phyloP scores from a whole-genome alignment of 2,329 filamentous ascomycete species.

The Pyrenochaeta sp. region DNA sequence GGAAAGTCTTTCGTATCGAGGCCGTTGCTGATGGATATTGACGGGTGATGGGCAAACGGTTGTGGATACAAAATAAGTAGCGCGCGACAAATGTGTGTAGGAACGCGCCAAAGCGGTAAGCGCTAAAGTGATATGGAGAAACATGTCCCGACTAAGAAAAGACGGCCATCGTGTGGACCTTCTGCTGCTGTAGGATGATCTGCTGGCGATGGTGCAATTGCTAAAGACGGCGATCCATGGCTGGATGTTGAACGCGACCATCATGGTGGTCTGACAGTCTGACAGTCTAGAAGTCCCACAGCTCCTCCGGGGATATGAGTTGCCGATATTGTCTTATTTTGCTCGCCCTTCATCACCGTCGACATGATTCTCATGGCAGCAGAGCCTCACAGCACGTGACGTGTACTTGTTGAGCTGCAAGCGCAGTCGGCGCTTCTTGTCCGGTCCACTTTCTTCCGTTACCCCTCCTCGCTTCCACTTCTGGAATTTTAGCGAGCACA shows the following conservation, averaged over 20 bases:
- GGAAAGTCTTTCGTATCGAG: not conserved
- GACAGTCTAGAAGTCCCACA: slow-evolving; percentile 13
- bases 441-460: not conserved
- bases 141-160: slow-evolving; percentile 8
- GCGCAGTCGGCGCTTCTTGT: not conserved
- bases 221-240: not conserved
- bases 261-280: slow-evolving; percentile 5
- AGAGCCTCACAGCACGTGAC: not conserved
- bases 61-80: slow-evolving; percentile 24
- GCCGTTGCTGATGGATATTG: slow-evolving; percentile 5
- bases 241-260: slow-evolving; percentile 3
- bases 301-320: slow-evolving; percentile 11
- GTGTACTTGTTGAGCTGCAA: not conserved
- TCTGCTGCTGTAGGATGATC: not conserved
- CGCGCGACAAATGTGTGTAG: slow-evolving; percentile 21
- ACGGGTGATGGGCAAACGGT: slow-evolving; percentile 20
- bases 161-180: slow-evolving; percentile 13
- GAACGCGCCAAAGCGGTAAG: slow-evolving; percentile 10
- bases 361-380: not conserved
- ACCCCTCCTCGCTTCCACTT: not conserved
- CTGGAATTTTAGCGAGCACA: not conserved
- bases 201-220: not conserved
- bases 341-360: not conserved
- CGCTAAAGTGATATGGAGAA: slow-evolving; percentile 17
- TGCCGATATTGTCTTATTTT: slow-evolving; percentile 7